Base-by-base conservation (phyloP, 345 rosid species). In the Hibiscus tridactylites region DNA sequence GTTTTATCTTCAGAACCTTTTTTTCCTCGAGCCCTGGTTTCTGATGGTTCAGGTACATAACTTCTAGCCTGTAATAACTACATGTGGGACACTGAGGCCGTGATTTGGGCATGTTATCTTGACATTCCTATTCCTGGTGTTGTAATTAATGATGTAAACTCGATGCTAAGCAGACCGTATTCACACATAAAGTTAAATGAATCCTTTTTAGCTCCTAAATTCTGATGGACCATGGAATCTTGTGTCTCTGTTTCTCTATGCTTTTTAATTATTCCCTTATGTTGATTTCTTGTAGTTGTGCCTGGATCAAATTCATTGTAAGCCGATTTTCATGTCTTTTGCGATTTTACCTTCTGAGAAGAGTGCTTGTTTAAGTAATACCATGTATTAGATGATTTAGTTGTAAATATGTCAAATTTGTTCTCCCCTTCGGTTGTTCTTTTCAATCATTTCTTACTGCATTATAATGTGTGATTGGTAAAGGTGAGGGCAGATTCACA, bases 31-130 rank as follows among this genome's bases (percentile, higher is more conserved):
- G n/a, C 54, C 49, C 61, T 39, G 58, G 50, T 26, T 28, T 46
- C 68, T 19, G 53, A 66, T 6, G n/a, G 19, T 73, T 74, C 82
- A 79, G 88, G 86, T 84, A 76, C 76, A 74, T 39, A 60, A 33
- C 17, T 49, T 49, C 15, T 56, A 42, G 59, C 17, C 28, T 59
- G 69, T 68, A 17, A 29, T 37, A 49, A 37, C 24, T 57, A 42
- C 72, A 58, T 17, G 15, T 56, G 19, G 33, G 19, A 16, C 62
- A 10, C 54, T 21, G 9, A 37, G 28, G 71, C 16, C 16, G 62
- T 21, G 11, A 19, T 68, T 68, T 67, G 8, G 21, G 49, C n/a
- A 26, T 62, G 67, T 65, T 47, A 19, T 37, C 24, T 15, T 47
- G 46, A 21, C 44, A 21, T 21, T 21, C 24, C 24, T 21, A 21